Conservation (phyloP, 139 green algal genomes). For the Auxenochlorella pyrenoidosa region DNA sequence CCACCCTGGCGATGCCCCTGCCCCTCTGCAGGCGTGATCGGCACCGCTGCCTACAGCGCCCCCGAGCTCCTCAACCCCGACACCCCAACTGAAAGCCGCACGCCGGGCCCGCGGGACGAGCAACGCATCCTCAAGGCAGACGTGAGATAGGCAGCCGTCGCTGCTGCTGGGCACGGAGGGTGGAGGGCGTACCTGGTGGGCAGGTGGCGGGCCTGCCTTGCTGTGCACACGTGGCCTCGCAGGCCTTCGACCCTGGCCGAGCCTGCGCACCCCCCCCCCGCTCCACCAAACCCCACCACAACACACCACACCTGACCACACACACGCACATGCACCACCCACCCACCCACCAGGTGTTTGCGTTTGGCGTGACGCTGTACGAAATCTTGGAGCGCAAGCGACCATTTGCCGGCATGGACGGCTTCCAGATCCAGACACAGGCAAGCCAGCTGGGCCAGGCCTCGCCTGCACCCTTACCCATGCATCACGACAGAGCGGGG, state of each 20-base stretch:
- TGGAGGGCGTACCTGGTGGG: too few relatives aligned
- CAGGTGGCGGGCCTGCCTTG: too few relatives aligned
- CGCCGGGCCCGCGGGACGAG: neutral
- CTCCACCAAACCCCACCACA: too few relatives aligned
- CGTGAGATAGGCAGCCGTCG: conserved; percentile 37
- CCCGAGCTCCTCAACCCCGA: conserved; percentile 58
- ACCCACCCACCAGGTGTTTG: too few relatives aligned
- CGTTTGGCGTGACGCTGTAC: conserved; percentile 50
- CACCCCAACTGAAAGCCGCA: neutral
- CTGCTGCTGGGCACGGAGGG: too few relatives aligned
- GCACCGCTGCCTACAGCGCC: conserved; percentile 52
- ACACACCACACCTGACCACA: too few relatives aligned
- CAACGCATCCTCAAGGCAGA: conserved; percentile 47
- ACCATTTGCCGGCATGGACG: conserved; percentile 56
- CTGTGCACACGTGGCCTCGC: too few relatives aligned
- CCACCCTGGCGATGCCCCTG: conserved; percentile 30
- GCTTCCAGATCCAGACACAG: conserved; percentile 57
- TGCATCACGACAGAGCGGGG: too few relatives aligned
- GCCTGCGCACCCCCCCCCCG: too few relatives aligned
- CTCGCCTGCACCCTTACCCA: too few relatives aligned
- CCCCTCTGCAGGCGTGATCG: conserved; percentile 44
- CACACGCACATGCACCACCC: too few relatives aligned
- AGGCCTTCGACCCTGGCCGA: too few relatives aligned
- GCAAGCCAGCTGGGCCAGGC: neutral
- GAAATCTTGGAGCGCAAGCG: conserved; percentile 54